Conservation (phyloP, 805 yeast species). For the Hanseniaspora mollemarum region DNA sequence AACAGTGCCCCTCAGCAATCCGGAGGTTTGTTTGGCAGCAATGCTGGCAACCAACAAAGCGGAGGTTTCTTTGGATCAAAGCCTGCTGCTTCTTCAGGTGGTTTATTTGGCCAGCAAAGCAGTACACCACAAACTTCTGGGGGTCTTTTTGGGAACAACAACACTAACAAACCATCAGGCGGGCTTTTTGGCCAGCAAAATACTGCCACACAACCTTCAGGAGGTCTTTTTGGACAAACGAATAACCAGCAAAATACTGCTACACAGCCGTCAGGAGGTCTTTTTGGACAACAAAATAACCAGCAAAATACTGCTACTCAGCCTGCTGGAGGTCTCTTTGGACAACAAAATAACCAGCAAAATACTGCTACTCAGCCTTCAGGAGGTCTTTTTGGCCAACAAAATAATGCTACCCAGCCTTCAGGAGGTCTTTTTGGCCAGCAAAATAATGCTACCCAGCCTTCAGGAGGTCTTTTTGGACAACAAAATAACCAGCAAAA, state of each 20-base stretch:
- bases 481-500: slow-evolving; percentile 26
- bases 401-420: background rate
- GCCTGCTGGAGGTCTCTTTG: slow-evolving; percentile 23
- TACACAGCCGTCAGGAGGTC: slow-evolving; percentile 31
- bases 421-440: background rate
- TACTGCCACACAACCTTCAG: background rate
- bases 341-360: slow-evolving; percentile 9
- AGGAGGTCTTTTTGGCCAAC: slow-evolving; percentile 22
- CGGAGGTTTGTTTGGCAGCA: slow-evolving; percentile 37
- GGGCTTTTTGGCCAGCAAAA: slow-evolving; percentile 21
- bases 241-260: slow-evolving; percentile 14
- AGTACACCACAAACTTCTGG: slow-evolving; percentile 16
- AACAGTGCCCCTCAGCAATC: slow-evolving; percentile 20
- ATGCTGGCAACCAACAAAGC: slow-evolving; percentile 21
- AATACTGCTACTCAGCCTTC: slow-evolving; percentile 13
- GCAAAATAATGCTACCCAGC: slow-evolving; percentile 14
- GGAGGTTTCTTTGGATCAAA: slow-evolving; percentile 39
- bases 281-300: slow-evolving; percentile 37
- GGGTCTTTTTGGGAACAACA: slow-evolving; percentile 22
- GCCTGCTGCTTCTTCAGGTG: slow-evolving; percentile 17
- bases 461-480: slow-evolving; percentile 40
- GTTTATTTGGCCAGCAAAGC: slow-evolving; percentile 15
- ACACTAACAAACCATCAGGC: slow-evolving; percentile 18
- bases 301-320: slow-evolving; percentile 18
- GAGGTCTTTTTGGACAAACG: background rate